Evolutionary conservation across 2,329 filamentous ascomycete genomes (phyloP), one percentile per base, ranked within the genome.

Genomic region (Fusarium setosum): DNA sequence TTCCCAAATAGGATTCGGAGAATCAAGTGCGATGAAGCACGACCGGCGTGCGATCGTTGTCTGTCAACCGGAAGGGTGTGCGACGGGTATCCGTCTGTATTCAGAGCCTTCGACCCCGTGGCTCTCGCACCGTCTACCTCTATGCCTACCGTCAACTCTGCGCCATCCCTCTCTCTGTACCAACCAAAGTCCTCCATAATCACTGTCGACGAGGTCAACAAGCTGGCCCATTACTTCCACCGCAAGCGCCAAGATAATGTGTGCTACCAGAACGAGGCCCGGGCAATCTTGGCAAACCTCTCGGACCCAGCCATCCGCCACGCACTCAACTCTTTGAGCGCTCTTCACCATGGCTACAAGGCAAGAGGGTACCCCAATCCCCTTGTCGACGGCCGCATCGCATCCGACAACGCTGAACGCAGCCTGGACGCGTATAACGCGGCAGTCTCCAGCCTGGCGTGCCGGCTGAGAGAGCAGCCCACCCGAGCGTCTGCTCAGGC

Each of bases 231-330:
- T 35, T 55, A 55, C 41, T 55, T 55, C 15, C 51, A 55, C 23
- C 38, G 38, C 20, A 47, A 38, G 18, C 51, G 11, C 31, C 38
- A 15, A 44, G 23, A 5, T 23, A 44, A 17, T 7, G 40, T 58
- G 12, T 42, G 47, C 32, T 58, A 58, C 18, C 23, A 44, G 38
- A 23, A 26, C 10, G 55, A 58, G 32, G 55, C 48, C 31, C 48
- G 40, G 12, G 47, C 31, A 21, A 38, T 38, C 8, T 38, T 58
- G n/a, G 48, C 23, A n/a, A 44, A 41, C 18, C 24, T 52, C n/a
- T 58, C 47, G 6, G 55, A 58, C 31, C 38, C 55, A 12, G 34
- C 55, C 18, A 37, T 58, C 32, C 55, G 49, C 15, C 40, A 58
- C 20, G 55, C 40, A 20, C 31, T 58, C 10, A 12, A 32, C 9